Percentiles rank a stretch among this genome's conserved stretches.
phyloP scores from a whole-genome alignment of 306 rosid species.

The Castanea mollissima region DNA sequence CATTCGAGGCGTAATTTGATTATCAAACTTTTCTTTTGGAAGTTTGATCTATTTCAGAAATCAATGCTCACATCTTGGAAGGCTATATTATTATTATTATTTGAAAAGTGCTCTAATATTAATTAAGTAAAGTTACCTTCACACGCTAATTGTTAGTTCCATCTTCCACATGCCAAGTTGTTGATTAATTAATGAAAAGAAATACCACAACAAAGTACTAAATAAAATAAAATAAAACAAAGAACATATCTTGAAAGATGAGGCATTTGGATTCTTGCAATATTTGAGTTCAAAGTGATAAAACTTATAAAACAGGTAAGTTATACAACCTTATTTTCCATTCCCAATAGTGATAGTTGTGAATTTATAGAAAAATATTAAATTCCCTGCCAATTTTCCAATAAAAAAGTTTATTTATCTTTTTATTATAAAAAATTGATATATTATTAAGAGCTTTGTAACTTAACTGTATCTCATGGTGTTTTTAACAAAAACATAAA shows the following conservation, averaged over 20 bases:
- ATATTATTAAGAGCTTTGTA: too few species aligned
- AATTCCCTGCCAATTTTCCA: too few species aligned
- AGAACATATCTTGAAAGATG: not conserved
- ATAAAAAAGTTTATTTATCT: too few species aligned
- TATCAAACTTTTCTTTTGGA: not conserved
- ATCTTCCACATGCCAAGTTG: not conserved
- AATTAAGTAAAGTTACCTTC: not conserved
- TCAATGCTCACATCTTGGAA: not conserved
- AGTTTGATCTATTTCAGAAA: not conserved
- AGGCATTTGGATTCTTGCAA: not conserved
- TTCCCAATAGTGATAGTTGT: not conserved
- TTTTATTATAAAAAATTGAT: too few species aligned
- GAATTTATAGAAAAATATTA: too few species aligned
- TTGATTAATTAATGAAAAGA: not conserved
- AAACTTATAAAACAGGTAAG: not conserved
- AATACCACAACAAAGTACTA: not conserved
- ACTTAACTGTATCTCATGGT: too few species aligned
- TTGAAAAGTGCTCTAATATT: not conserved
- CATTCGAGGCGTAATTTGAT: too few species aligned
- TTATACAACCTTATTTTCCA: not conserved
- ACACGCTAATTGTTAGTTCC: not conserved
- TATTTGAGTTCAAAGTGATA: not conserved
- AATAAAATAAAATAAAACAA: not conserved
- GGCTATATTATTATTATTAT: not conserved
- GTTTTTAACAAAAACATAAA: too few species aligned